phyloP scores from a whole-genome alignment of 1,139 yeast genomes.

The Geotrichum restrictum region DNA sequence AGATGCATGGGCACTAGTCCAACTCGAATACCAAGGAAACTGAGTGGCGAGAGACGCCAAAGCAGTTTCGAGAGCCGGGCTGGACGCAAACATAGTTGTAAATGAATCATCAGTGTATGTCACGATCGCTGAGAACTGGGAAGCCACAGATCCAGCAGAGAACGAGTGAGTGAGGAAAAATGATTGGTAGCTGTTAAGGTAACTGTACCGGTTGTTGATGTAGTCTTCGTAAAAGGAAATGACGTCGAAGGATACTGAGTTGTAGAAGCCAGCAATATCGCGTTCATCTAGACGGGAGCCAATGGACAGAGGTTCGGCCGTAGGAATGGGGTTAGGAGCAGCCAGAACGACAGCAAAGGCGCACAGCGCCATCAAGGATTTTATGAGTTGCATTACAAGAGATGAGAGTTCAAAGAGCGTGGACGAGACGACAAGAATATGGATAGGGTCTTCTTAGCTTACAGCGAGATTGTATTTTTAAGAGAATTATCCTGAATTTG shows the following conservation, averaged over 20 bases:
- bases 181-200: slow-evolving; percentile 13
- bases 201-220: slow-evolving; percentile 17
- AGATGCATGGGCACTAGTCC: slow-evolving; percentile 26
- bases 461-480: too few species aligned
- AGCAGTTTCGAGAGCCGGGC: neutral
- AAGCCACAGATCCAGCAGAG: neutral
- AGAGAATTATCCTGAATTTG: too few species aligned
- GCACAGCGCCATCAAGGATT: neutral
- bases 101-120: slow-evolving; percentile 19
- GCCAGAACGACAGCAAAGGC: neutral
- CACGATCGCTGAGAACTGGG: slow-evolving; percentile 14
- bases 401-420: too few species aligned
- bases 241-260: slow-evolving; percentile 11
- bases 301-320: neutral
- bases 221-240: slow-evolving; percentile 19
- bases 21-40: slow-evolving; percentile 19
- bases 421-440: neutral
- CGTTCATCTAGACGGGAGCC: neutral
- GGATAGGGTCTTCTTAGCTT: neutral
- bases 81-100: slow-evolving; percentile 1
- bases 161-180: slow-evolving; percentile 20
- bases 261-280: slow-evolving; percentile 14
- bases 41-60: slow-evolving; percentile 12
- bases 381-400: neutral
- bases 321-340: neutral